These are phyloP conservation scores for Pugionium dolabratum DNA, from an alignment of 345 rosid genomes.

Conservation along the genomic window DNA sequence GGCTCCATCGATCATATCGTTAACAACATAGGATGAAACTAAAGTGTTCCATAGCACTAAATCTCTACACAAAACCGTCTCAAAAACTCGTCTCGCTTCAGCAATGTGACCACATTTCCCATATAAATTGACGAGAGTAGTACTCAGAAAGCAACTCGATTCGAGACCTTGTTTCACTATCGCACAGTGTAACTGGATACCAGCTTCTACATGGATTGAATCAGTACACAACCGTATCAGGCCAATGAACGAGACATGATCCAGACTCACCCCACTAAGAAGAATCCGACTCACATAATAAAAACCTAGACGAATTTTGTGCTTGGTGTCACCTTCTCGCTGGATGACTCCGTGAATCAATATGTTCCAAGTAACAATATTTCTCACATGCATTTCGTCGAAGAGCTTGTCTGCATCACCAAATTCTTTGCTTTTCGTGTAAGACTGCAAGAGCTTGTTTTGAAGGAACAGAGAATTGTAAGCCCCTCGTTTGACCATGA, in stretches of 20 bases:
- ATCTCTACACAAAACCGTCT: slow-evolving; percentile 47
- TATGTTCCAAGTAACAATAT: slow-evolving; percentile 68
- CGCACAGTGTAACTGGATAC: slow-evolving; percentile 56
- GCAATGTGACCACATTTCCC: slow-evolving; percentile 60
- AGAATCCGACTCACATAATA: slow-evolving; percentile 52
- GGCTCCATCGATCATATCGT: slow-evolving; percentile 50
- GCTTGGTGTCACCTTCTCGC: slow-evolving; percentile 9
- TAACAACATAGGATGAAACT: slow-evolving; percentile 54
- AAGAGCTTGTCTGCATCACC: slow-evolving; percentile 46
- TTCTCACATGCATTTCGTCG: slow-evolving; percentile 65
- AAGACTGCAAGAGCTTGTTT: slow-evolving; percentile 55
- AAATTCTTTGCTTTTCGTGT: slow-evolving; percentile 43
- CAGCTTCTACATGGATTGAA: slow-evolving; percentile 43
- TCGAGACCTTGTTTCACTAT: slow-evolving; percentile 55
- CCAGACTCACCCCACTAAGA: slow-evolving; percentile 42
- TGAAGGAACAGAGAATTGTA: slow-evolving; percentile 43
- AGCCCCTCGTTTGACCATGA: slow-evolving; percentile 48
- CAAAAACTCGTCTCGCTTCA: slow-evolving; percentile 53
- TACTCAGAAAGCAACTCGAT: slow-evolving; percentile 44
- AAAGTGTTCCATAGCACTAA: slow-evolving; percentile 65
- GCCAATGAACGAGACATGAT: slow-evolving; percentile 55
- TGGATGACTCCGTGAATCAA: slow-evolving; percentile 49
- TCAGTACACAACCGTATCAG: slow-evolving; percentile 53
- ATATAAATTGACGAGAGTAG: slow-evolving; percentile 60
- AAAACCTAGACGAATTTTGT: slow-evolving; percentile 33